Evolutionary conservation across 2,329 filamentous ascomycete genomes (phyloP).

Genomic region (Fusarium sp.): DNA sequence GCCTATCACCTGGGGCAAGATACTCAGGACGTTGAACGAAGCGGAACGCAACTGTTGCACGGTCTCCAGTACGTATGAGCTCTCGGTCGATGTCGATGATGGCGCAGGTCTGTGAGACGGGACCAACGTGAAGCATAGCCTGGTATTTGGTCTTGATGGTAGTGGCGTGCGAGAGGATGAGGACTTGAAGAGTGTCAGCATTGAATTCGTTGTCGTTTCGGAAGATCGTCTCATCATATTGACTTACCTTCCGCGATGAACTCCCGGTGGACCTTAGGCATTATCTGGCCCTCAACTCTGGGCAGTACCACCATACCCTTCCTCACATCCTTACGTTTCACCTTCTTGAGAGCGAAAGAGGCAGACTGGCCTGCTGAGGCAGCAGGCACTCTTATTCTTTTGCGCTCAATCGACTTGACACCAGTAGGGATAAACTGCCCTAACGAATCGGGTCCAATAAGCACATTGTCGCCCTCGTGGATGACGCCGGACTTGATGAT

Average conservation of each 20-base stretch:
- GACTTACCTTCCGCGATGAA: constrained; percentile 80
- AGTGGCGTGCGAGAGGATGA: constrained; percentile 95
- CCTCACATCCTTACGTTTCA: constrained; percentile 90
- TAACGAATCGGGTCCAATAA: constrained; percentile 90
- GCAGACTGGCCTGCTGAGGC: constrained; percentile 93
- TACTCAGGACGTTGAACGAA: constrained; percentile 97
- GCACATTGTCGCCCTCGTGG: constrained; percentile 88
- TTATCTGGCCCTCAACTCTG: constrained; percentile 78
- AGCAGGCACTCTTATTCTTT: constrained; percentile 87
- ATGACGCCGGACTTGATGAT: constrained; percentile 90
- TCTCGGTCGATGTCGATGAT: constrained; percentile 98
- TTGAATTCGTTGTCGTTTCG: not conserved
- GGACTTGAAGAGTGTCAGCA: constrained; percentile 64
- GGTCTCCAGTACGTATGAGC: constrained; percentile 92
- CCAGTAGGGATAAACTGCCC: constrained; percentile 90
- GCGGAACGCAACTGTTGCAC: constrained; percentile 92
- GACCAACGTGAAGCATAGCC: constrained; percentile 96
- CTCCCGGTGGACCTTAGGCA: constrained; percentile 77
- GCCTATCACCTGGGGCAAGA: constrained; percentile 84
- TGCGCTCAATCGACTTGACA: constrained; percentile 93
- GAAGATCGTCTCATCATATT: not conserved
- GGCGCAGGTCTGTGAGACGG: constrained; percentile 93
- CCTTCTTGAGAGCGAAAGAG: constrained; percentile 88
- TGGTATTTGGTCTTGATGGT: constrained; percentile 98
- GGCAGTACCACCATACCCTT: constrained; percentile 98